phyloP scores from a whole-genome alignment of 2,329 filamentous ascomycete species.

The Pestalotiopsis sp. region DNA sequence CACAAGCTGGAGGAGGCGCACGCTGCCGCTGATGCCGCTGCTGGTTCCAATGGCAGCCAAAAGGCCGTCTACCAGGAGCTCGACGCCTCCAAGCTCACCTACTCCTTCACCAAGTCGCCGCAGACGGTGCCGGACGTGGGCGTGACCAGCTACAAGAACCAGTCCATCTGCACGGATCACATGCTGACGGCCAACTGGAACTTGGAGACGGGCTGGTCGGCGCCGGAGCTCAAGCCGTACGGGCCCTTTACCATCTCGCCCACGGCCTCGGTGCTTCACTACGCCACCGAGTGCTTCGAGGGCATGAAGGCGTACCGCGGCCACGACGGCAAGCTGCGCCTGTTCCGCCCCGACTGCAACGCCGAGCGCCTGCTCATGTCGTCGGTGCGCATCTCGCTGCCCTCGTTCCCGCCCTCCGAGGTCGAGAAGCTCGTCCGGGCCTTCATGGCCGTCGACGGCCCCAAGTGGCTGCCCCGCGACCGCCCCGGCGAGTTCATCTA shows the following conservation, averaged over 20 bases:
- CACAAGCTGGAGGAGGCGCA: conserved; percentile 43
- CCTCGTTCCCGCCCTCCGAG: conserved; percentile 61
- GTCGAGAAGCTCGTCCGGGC: conserved; percentile 64
- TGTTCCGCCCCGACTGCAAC: conserved; percentile 68
- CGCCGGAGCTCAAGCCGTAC: conserved; percentile 65
- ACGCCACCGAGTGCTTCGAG: conserved; percentile 78
- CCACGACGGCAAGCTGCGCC: conserved; percentile 60
- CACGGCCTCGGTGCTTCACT: conserved; percentile 69
- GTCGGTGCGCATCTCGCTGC: conserved; percentile 60
- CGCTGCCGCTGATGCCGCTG: conserved; percentile 27
- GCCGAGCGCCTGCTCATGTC: conserved; percentile 52
- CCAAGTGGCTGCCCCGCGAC: conserved; percentile 75
- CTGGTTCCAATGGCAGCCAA: conserved; percentile 26
- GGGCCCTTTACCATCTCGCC: conserved; percentile 67
- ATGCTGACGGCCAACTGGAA: conserved; percentile 74
- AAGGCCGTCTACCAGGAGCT: conserved; percentile 56
- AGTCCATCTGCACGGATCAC: conserved; percentile 75
- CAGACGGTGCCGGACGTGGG: conserved; percentile 28
- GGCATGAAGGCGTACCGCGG: conserved; percentile 73
- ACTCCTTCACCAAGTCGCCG: conserved; percentile 38
- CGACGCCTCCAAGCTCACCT: conserved; percentile 61
- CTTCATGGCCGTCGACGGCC: conserved; percentile 70
- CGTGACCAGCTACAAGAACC: conserved; percentile 34
- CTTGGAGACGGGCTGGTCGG: conserved; percentile 59
- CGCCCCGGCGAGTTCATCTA: conserved; percentile 75